A percentile compares a stretch with the other conserved stretches of the same genome.
These are phyloP conservation scores for Nemania abortiva DNA, from an alignment of 2,329 filamentous ascomycete species.

Conservation along the genomic window DNA sequence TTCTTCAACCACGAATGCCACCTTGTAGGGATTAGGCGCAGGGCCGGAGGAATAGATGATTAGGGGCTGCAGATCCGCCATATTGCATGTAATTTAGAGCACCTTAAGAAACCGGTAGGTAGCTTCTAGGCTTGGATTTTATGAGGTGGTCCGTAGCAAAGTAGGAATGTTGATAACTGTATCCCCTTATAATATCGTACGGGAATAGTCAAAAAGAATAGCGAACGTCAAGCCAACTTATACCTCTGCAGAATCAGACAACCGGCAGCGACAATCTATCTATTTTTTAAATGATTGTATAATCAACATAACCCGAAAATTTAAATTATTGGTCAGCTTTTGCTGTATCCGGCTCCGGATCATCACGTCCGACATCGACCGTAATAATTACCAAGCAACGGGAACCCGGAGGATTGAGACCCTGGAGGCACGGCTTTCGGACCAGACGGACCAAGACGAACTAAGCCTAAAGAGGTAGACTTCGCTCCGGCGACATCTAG, in stretches of 20 bases:
- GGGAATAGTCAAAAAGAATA: not conserved
- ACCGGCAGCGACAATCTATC: not conserved
- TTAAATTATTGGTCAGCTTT: conserved; percentile 6
- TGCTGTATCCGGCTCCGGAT: conserved; percentile 18
- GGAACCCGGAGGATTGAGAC: conserved; percentile 15
- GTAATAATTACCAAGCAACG: conserved; percentile 19
- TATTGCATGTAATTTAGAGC: not conserved
- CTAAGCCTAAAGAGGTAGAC: conserved; percentile 30
- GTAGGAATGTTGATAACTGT: not conserved
- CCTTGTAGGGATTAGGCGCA: conserved; percentile 28
- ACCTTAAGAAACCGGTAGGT: not conserved
- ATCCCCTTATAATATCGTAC: not conserved
- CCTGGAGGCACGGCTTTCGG: conserved; percentile 20
- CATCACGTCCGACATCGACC: conserved; percentile 1
- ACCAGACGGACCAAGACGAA: conserved; percentile 31
- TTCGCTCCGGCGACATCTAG: conserved; percentile 3
- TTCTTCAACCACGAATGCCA: conserved; percentile 40
- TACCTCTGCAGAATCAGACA: not conserved
- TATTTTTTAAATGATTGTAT: conserved; percentile 8
- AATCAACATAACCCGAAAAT: not conserved
- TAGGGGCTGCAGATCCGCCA: conserved; percentile 19
- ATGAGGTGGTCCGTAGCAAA: not conserved
- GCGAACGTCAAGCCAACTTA: not conserved
- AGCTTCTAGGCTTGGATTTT: not conserved
- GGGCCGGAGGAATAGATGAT: conserved; percentile 23